Conservation (phyloP, 139 green algal species). For the Tetratostichococcus sp. region DNA sequence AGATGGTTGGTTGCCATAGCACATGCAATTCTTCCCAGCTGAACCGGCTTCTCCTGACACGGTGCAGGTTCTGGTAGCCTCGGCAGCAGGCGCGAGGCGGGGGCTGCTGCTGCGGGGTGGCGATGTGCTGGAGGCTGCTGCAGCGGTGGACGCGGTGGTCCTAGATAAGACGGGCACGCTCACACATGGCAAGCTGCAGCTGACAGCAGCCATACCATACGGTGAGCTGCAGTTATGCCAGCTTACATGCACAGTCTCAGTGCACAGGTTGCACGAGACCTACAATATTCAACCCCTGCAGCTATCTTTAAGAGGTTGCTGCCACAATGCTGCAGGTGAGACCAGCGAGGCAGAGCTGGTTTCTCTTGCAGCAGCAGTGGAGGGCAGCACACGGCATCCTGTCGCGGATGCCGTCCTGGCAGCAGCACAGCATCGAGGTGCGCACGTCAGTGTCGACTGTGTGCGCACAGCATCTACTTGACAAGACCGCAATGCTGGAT, state of each 20-base stretch:
- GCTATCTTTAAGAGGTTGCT: no score
- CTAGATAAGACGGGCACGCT: slow-evolving; percentile 98
- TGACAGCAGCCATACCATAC: slow-evolving; percentile 9
- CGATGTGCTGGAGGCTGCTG: slow-evolving; percentile 81
- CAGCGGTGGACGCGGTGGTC: slow-evolving; percentile 65
- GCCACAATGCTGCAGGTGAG: slow-evolving; percentile 35
- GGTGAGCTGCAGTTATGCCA: background rate
- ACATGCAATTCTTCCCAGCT: no score
- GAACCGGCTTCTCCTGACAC: no score
- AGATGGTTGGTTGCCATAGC: no score
- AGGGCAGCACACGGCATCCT: slow-evolving; percentile 74
- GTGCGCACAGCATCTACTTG: no score
- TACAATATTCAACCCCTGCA: no score
- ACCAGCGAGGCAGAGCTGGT: slow-evolving; percentile 46
- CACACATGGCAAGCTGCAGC: slow-evolving; percentile 57
- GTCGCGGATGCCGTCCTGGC: slow-evolving; percentile 72
- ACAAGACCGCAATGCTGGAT: no score
- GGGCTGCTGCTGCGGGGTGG: slow-evolving; percentile 86
- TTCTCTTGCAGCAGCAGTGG: slow-evolving; percentile 67
- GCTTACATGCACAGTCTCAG: no score
- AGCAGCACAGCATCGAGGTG: slow-evolving; percentile 25
- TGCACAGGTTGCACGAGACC: no score
- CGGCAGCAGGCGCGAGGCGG: slow-evolving; percentile 45
- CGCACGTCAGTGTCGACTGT: no score
- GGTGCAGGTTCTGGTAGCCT: slow-evolving; percentile 75